Base-by-base conservation (phyloP, 257 asterid genomes). In the Cynanchum wilfordii region DNA sequence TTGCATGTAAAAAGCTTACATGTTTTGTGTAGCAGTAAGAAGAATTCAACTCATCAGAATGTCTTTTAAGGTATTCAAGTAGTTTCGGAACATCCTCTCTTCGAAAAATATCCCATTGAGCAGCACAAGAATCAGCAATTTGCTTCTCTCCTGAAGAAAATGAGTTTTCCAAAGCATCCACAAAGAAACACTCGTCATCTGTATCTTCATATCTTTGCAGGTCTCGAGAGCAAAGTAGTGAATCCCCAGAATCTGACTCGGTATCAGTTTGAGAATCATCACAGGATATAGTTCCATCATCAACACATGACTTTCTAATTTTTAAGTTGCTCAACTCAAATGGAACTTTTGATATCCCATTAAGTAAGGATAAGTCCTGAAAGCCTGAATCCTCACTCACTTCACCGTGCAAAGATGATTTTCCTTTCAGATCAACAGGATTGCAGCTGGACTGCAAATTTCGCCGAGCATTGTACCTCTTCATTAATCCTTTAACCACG, bases 61-160 rank as follows among this genome's bases (percentile, higher is more conserved):
- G 97, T 70, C 80, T 85, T 73, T 60, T 75, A 57, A 95, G 91
- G 82, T 95, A 95, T 76, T 90, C 96, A 40, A 86, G 63, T 77
- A 95, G 91, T 79, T 90, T 92, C 6, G 99, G 94, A 75, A 88
- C 97, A 69, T 95, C 99, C 84, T 92, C 80, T 76, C 96, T 78
- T 29, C 93, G 84, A 22, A 92, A 95, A 77, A 95, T 80, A 70
- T 95, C 99, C 99, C 99, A 95, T 44, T 78, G 87, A 69, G 98
- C 93, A 81, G 96, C 97, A 77, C 92, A 89, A 76, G 89, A n/a
- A 72, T 78, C 72, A 52, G 80, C 76, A 44, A 44, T 77, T 79
- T 74, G 81, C 72, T 84, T 86, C 60, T 82, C 89, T 62, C 84
- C 84, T 47, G 77, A 76, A 64, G 88, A 73, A 76, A 80, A 75